A percentile compares a stretch with the other conserved stretches of the same genome.
Evolutionary conservation across 169 alveolate species (phyloP).

Genomic region (Pseudocohnilembus persalinus): DNA sequence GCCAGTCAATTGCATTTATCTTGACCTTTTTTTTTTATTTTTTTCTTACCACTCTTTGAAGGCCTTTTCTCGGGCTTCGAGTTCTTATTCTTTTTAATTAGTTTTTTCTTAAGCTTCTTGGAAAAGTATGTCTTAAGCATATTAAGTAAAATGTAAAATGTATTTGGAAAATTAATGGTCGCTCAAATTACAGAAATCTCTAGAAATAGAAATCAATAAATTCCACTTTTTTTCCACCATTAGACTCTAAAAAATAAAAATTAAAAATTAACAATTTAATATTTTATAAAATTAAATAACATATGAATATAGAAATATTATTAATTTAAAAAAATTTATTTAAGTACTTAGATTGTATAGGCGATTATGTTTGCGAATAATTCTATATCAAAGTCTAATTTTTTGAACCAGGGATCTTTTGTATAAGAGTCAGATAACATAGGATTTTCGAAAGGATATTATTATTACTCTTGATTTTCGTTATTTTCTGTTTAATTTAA

Average conservation of each 20-base stretch:
- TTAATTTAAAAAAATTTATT: too few relatives aligned
- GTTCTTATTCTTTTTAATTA: slow-evolving; percentile 17
- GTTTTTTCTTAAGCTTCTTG: slow-evolving; percentile 34
- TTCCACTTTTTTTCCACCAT: slow-evolving; percentile 73
- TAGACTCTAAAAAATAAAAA: slow-evolving; percentile 44
- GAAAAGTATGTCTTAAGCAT: slow-evolving; percentile 55
- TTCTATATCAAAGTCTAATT: slow-evolving; percentile 30
- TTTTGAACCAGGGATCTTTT: slow-evolving; percentile 24
- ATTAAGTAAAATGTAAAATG: slow-evolving; percentile 52
- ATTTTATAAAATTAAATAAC: too few relatives aligned
- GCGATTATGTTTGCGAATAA: slow-evolving; percentile 33
- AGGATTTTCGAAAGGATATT: slow-evolving; percentile 14
- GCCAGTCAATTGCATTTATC: slow-evolving; percentile 53
- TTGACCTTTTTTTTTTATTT: slow-evolving; percentile 52
- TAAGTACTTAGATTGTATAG: slow-evolving; percentile 9
- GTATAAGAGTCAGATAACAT: background rate
- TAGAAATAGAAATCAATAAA: slow-evolving; percentile 49
- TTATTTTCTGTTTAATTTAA: too few relatives aligned
- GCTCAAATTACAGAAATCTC: slow-evolving; percentile 43
- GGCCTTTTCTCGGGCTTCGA: slow-evolving; percentile 34
- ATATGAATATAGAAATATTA: background rate
- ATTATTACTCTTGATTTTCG: too few relatives aligned
- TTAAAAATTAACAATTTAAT: slow-evolving; percentile 33
- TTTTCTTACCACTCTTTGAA: slow-evolving; percentile 65
- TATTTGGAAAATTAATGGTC: slow-evolving; percentile 53